Evolutionary conservation across 331 rosid species (phyloP).

Genomic region (Quercus lobata): DNA sequence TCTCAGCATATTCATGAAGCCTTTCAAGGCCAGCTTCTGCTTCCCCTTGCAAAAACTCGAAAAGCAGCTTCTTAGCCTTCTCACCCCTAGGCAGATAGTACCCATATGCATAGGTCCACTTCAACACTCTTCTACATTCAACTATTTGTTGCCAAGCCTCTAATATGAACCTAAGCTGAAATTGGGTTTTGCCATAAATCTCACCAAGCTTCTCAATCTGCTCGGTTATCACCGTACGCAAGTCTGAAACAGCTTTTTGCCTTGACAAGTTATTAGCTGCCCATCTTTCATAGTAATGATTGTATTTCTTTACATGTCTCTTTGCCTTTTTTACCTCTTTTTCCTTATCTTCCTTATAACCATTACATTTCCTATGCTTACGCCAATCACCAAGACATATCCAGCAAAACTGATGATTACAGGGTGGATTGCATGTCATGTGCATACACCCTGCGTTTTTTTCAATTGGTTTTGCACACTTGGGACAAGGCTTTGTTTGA

Average conservation of each 20-base stretch:
- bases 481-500: constrained; percentile 61
- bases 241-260: constrained; percentile 34
- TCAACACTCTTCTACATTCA: neutral
- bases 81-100: neutral
- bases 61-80: neutral
- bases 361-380: constrained; percentile 25
- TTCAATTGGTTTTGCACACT: constrained; percentile 51
- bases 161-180: neutral
- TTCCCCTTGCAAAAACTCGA: neutral
- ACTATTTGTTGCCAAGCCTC: neutral
- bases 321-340: constrained; percentile 33
- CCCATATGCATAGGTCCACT: neutral
- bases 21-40: neutral
- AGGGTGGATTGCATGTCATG: constrained; percentile 57
- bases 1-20: neutral
- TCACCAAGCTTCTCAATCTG: neutral
- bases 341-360: constrained; percentile 27
- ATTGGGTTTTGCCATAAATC: neutral
- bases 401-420: constrained; percentile 67
- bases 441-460: constrained; percentile 49
- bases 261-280: constrained; percentile 52
- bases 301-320: constrained; percentile 40
- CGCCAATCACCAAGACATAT: constrained; percentile 45
- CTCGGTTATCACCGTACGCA: constrained; percentile 29
- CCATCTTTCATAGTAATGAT: constrained; percentile 62